Conservation (phyloP, 495 filamentous ascomycete genomes). For the Aspergillus campestris region DNA sequence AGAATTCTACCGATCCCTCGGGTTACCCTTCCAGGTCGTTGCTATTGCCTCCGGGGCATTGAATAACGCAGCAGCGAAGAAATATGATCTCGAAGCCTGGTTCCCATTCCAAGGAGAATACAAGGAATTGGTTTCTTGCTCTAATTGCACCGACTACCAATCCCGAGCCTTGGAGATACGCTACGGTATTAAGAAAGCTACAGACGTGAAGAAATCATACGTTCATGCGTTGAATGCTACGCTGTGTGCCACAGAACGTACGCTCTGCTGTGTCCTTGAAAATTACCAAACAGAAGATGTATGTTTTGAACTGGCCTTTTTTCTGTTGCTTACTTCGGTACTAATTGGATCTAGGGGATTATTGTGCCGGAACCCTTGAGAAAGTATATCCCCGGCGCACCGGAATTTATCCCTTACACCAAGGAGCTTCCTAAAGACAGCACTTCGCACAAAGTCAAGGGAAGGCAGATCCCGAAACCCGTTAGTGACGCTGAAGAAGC, state of each 20-base stretch:
- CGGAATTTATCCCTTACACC: conserved; percentile 80
- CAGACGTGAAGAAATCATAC: conserved; percentile 79
- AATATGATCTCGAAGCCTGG: conserved; percentile 95
- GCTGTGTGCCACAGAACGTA: conserved; percentile 85
- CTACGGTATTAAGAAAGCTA: conserved; percentile 70
- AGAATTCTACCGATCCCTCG: conserved; percentile 87
- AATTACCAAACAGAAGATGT: conserved; percentile 91
- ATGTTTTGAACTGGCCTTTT: conserved; percentile 15
- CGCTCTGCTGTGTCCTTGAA: conserved; percentile 90
- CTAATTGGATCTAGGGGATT: conserved; percentile 51
- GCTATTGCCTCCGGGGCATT: conserved; percentile 91
- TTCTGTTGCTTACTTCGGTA: not conserved
- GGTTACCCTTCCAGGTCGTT: conserved; percentile 82
- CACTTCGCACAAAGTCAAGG: conserved; percentile 51
- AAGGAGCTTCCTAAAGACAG: conserved; percentile 72
- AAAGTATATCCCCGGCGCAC: conserved; percentile 85
- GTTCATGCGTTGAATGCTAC: conserved; percentile 91
- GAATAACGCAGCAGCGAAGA: conserved; percentile 90
- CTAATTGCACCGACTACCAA: conserved; percentile 96
- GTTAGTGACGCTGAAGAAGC: conserved; percentile 20
- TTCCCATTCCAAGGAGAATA: conserved; percentile 96
- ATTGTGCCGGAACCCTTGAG: conserved; percentile 77
- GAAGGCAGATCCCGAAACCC: conserved; percentile 23
- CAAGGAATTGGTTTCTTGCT: conserved; percentile 94
- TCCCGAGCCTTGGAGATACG: conserved; percentile 79